These are phyloP conservation scores for Metschnikowia proteae DNA, from an alignment of 805 yeast genomes.

Conservation along the genomic window DNA sequence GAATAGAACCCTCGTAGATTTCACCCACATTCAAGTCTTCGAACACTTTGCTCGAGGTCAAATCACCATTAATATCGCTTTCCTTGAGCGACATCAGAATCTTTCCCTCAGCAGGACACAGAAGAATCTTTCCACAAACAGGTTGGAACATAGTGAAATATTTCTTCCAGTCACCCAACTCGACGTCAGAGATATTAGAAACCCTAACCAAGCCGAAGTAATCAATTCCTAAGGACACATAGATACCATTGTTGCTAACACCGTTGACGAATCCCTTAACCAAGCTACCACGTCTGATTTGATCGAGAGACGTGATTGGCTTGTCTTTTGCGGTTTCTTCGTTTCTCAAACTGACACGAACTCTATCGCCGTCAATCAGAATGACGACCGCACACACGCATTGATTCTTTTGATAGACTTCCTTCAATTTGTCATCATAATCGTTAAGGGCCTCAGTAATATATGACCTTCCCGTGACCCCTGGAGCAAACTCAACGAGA, in stretches of 20 bases:
- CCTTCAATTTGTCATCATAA: constrained; percentile 51
- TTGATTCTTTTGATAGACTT: constrained; percentile 48
- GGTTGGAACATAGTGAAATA: constrained; percentile 65
- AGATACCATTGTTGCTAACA: constrained; percentile 71
- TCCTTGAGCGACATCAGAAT: constrained; percentile 77
- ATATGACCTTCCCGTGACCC: constrained; percentile 59
- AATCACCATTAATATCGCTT: constrained; percentile 71
- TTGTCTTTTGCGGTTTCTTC: constrained; percentile 49
- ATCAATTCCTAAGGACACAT: constrained; percentile 67
- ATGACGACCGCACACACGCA: constrained; percentile 55
- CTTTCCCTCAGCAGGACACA: constrained; percentile 58
- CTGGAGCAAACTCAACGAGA: constrained; percentile 64
- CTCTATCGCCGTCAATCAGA: constrained; percentile 47
- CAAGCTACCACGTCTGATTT: constrained; percentile 64
- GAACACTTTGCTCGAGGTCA: constrained; percentile 53
- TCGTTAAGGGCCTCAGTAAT: constrained; percentile 77
- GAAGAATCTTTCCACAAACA: constrained; percentile 68
- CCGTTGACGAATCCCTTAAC: constrained; percentile 79
- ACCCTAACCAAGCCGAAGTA: constrained; percentile 78
- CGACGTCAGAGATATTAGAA: constrained; percentile 76
- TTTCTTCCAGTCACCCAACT: constrained; percentile 83
- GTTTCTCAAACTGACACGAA: constrained; percentile 60
- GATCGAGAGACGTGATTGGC: constrained; percentile 44
- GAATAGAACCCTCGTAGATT: constrained; percentile 71
- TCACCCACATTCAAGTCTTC: constrained; percentile 70